Evolutionary conservation across 306 rosid genomes (phyloP).

Genomic region (Hippophae gyantsensis): DNA sequence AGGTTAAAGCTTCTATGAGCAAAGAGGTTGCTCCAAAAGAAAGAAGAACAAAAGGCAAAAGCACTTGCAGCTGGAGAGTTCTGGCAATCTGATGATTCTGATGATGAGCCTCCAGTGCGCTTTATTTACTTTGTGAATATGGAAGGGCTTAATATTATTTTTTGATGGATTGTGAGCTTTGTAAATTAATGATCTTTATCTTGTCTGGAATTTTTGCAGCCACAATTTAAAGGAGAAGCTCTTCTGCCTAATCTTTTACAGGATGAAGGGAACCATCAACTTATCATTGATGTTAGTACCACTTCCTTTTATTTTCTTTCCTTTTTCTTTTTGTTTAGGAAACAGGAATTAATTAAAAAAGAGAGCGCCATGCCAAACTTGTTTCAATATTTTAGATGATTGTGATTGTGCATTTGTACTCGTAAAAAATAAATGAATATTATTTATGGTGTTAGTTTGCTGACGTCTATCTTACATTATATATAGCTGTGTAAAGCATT

Average conservation of each 20-base stretch:
- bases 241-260: constrained; percentile 59
- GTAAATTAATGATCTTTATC: constrained; percentile 13
- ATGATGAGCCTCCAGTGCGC: constrained; percentile 49
- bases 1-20: constrained; percentile 82
- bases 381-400: neutral
- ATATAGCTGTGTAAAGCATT: constrained; percentile 75
- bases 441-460: constrained; percentile 4
- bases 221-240: constrained; percentile 39
- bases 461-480: constrained; percentile 19
- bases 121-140: constrained; percentile 3
- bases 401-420: neutral
- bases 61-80: constrained; percentile 67
- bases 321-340: neutral
- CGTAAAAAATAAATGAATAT: neutral
- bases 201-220: constrained; percentile 27
- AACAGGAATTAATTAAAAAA: neutral
- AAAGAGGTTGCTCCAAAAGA: constrained; percentile 55
- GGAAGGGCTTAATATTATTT: constrained; percentile 12
- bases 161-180: constrained; percentile 8
- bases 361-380: neutral
- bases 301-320: constrained; percentile 7
- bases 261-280: constrained; percentile 55
- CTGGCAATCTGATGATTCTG: constrained; percentile 70
- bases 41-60: constrained; percentile 59
- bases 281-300: constrained; percentile 62